Evolutionary conservation across 495 filamentous ascomycete species (phyloP), one percentile per base, ranked within the genome.

Genomic region (Penicillium cosmopolitanum): DNA sequence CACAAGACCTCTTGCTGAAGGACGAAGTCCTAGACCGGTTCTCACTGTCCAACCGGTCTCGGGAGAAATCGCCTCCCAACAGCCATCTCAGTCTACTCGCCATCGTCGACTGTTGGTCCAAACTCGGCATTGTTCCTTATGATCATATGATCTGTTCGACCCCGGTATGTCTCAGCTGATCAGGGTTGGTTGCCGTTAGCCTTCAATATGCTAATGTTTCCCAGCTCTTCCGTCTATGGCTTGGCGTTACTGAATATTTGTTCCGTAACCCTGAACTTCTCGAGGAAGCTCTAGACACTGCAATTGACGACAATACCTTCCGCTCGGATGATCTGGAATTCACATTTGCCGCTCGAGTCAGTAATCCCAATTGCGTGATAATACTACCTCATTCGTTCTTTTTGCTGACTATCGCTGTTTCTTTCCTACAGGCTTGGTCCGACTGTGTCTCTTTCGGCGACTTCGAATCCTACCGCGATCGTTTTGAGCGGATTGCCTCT

Each of bases 111-210:
- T 98, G 92, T 74, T 98, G 95, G 95, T 93, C 87, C 73, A 89
- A 89, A 58, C 80, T 97, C 13, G 90, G 87, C 34, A 98, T 97
- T 61, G 89, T 95, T 34, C 95, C 95, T 1, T 98, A 98, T 72
- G 93, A 98, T 73, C 95, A 98, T 78, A 97, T 98, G 92, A 96
- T 98, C 64, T 98, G 95, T 77, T 96, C 91, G 12, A 98, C 95
- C 13, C 95, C 95, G 53, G 87, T 89, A 71, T 72, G 83, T 77
- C 18, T 16, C 48, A 13, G 42, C 48, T 42, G 15, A 53, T 48
- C 12, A 7, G 31, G 13, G 46, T 28, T 50, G 36, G 25, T 31
- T 2, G 28, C 6, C 28, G 28, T 12, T 4, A 38, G 3, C 21
- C 11, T 25, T 21, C 40, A 43, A 28, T 25, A 52, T 51, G 21